These are phyloP conservation scores for Prunus mira DNA, from an alignment of 306 rosid species.

Conservation along the genomic window DNA sequence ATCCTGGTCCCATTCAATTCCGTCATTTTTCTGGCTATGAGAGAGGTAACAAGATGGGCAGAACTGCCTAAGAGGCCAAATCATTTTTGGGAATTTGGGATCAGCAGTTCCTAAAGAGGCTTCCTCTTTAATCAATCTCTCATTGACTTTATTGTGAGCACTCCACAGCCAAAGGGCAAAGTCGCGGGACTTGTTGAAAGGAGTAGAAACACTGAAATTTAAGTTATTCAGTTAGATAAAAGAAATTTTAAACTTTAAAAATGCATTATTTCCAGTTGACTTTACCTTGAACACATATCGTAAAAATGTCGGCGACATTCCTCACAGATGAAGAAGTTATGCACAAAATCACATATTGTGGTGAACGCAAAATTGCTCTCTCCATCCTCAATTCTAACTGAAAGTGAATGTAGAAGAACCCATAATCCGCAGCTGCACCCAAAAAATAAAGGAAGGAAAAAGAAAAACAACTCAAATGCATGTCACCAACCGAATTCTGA, in stretches of 20 bases:
- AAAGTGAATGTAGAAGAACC: constrained; percentile 95
- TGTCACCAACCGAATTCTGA: not conserved
- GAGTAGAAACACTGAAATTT: constrained; percentile 59
- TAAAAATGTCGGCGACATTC: constrained; percentile 93
- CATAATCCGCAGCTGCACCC: constrained; percentile 87
- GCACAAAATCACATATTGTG: constrained; percentile 77
- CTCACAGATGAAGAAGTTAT: constrained; percentile 90
- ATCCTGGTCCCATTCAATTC: constrained; percentile 64
- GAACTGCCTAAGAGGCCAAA: constrained; percentile 89
- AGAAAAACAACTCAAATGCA: not conserved
- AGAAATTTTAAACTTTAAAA: constrained; percentile 15
- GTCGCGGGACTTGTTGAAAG: constrained; percentile 78
- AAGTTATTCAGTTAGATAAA: constrained; percentile 24
- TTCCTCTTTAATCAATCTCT: constrained; percentile 77
- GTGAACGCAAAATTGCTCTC: constrained; percentile 85
- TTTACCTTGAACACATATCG: constrained; percentile 79
- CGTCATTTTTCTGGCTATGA: constrained; percentile 35
- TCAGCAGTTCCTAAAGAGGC: constrained; percentile 63
- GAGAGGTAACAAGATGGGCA: constrained; percentile 61
- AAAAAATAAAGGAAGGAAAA: not conserved
- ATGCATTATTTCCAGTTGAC: not conserved
- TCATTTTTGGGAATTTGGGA: constrained; percentile 86
- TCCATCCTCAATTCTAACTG: constrained; percentile 80
- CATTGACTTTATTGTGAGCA: constrained; percentile 75
- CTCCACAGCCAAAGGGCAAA: constrained; percentile 89